Percentiles rank a stretch among this genome's conserved stretches.
phyloP scores from a whole-genome alignment of 1,284 basidiomycete genomes.

The Naganishia cerealis region DNA sequence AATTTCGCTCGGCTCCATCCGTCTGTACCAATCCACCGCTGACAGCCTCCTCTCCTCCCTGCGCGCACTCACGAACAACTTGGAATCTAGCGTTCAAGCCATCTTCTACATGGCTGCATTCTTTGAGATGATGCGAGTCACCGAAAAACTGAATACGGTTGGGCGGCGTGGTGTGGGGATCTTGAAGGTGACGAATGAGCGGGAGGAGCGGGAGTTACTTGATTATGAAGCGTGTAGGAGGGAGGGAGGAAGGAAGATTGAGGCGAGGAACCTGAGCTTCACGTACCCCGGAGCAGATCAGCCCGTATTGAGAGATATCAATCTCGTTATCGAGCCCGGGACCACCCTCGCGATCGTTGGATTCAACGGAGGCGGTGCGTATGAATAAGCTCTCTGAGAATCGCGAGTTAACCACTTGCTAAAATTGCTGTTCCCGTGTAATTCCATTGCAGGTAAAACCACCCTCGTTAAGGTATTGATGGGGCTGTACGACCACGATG shows the following conservation, averaged over 20 bases:
- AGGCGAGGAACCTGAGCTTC: conserved; percentile 69
- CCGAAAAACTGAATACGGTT: conserved; percentile 64
- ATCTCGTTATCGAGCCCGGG: conserved; percentile 67
- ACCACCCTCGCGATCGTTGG: conserved; percentile 79
- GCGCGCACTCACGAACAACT: conserved; percentile 62
- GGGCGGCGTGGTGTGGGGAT: conserved; percentile 41
- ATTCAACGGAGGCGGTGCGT: conserved; percentile 48
- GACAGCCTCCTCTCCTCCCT: conserved; percentile 67
- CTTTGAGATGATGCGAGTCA: conserved; percentile 67
- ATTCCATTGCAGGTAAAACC: conserved; percentile 64
- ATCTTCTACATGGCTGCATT: conserved; percentile 80
- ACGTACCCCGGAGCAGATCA: conserved; percentile 70
- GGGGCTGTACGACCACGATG: conserved; percentile 64
- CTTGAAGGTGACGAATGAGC: conserved; percentile 55
- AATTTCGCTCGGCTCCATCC: conserved; percentile 68
- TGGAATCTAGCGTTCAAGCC: conserved; percentile 70
- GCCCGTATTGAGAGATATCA: conserved; percentile 67
- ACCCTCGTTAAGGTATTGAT: conserved; percentile 75
- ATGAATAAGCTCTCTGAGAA: neutral
- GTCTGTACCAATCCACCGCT: conserved; percentile 72
- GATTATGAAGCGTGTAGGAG: conserved; percentile 41
- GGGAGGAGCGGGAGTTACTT: conserved; percentile 50
- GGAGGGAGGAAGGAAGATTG: conserved; percentile 64
- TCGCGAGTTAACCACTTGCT: conserved; percentile 22
- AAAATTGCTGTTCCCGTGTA: conserved; percentile 20